phyloP scores from a whole-genome alignment of 2,329 filamentous ascomycete genomes.

The Sphaerulina vaccinii region DNA sequence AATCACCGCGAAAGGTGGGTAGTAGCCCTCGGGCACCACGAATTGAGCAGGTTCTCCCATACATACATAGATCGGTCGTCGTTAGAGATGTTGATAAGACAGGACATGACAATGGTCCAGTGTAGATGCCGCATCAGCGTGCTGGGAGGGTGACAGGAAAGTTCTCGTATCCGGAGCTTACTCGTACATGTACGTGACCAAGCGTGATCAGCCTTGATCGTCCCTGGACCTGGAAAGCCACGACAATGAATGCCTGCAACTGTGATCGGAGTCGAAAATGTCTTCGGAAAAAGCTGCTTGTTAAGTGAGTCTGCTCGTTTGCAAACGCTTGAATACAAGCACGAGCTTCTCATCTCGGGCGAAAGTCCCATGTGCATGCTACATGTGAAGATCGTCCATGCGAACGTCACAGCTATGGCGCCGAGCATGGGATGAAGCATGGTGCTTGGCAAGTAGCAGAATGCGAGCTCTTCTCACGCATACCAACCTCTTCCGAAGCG shows the following conservation, averaged over 20 bases:
- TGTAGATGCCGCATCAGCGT: background rate
- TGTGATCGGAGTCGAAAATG: background rate
- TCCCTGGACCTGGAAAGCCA: slow-evolving; percentile 4
- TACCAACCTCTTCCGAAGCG: background rate
- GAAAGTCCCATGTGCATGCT: background rate
- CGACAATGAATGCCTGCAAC: background rate
- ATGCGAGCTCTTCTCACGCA: background rate
- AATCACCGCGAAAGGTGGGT: slow-evolving; percentile 22
- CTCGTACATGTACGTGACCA: background rate
- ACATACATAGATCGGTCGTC: slow-evolving; percentile 18
- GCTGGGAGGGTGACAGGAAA: background rate
- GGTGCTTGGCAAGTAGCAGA: background rate
- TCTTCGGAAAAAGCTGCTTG: no score
- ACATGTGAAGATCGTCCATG: background rate
- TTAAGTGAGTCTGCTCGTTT: no score
- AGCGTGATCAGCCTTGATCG: background rate
- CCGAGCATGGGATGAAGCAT: background rate
- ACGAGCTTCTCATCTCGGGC: background rate
- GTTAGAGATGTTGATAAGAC: no score
- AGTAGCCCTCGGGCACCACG: slow-evolving; percentile 24
- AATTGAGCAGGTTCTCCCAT: background rate
- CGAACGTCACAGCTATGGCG: background rate
- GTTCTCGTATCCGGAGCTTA: slow-evolving; percentile 1
- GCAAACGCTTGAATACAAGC: background rate
- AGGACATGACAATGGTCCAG: no score